Conservation (phyloP, 176 grass and related monocot genomes). For the Stipa capillata region DNA sequence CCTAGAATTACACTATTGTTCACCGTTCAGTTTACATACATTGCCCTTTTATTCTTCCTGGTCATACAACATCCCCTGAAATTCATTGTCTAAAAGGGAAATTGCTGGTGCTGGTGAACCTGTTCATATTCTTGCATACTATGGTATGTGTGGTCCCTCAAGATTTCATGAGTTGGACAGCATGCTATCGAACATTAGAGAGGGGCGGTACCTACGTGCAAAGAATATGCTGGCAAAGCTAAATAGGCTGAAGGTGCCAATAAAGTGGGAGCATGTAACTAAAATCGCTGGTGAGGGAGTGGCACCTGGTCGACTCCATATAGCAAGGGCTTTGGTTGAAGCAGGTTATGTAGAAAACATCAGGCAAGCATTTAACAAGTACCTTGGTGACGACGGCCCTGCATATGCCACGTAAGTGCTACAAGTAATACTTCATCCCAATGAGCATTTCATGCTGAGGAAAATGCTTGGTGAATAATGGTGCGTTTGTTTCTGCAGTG, state of each 20-base stretch:
- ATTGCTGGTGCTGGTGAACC: slow-evolving; percentile 52
- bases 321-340: slow-evolving; percentile 89
- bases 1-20: neutral
- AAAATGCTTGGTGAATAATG: slow-evolving; percentile 13
- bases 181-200: slow-evolving; percentile 76
- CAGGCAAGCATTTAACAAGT: slow-evolving; percentile 91
- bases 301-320: slow-evolving; percentile 77
- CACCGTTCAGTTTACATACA: neutral
- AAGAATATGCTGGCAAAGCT: slow-evolving; percentile 85
- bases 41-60: slow-evolving; percentile 2
- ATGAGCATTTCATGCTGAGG: neutral
- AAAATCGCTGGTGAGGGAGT: slow-evolving; percentile 89
- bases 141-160: slow-evolving; percentile 87
- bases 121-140: slow-evolving; percentile 98
- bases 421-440: neutral
- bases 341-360: slow-evolving; percentile 68
- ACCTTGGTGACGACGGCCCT: slow-evolving; percentile 71
- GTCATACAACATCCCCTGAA: neutral
- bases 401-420: slow-evolving; percentile 76
- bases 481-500: slow-evolving; percentile 34
- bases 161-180: slow-evolving; percentile 54
- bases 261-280: slow-evolving; percentile 67
- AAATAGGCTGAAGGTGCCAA: slow-evolving; percentile 52
- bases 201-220: slow-evolving; percentile 60
- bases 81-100: slow-evolving; percentile 39